Conservation (phyloP, 2,329 filamentous ascomycete species). For the Calonectria honghensis region DNA sequence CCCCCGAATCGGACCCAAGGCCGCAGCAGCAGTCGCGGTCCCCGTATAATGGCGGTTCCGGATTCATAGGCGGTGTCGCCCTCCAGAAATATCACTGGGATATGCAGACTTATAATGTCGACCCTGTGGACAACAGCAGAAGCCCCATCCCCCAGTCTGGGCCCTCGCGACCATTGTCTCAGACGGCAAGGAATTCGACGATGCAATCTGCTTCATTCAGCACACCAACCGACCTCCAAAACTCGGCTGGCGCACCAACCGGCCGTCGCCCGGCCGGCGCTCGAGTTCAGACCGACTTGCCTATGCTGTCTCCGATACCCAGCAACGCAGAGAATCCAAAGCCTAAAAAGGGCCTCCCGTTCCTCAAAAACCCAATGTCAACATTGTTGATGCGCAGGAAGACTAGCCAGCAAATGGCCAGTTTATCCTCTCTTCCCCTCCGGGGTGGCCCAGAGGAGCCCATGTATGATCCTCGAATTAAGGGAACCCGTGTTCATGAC, state of each 20-base stretch:
- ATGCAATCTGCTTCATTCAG: slow-evolving; percentile 64
- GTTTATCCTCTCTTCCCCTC: slow-evolving; percentile 64
- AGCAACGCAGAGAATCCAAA: slow-evolving; percentile 64
- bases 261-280: slow-evolving; percentile 67
- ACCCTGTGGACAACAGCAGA: slow-evolving; percentile 46
- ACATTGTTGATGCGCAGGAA: slow-evolving; percentile 75
- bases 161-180: slow-evolving; percentile 55
- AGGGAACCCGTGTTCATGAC: slow-evolving; percentile 78
- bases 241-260: slow-evolving; percentile 52
- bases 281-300: slow-evolving; percentile 63
- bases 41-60: slow-evolving; percentile 62
- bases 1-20: slow-evolving; percentile 49
- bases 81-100: slow-evolving; percentile 70
- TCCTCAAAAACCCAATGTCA: slow-evolving; percentile 77
- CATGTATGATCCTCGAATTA: slow-evolving; percentile 78
- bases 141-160: slow-evolving; percentile 51
- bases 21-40: slow-evolving; percentile 56
- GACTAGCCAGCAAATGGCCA: slow-evolving; percentile 69
- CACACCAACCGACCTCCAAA: slow-evolving; percentile 70
- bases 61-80: slow-evolving; percentile 74
- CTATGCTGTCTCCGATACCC: slow-evolving; percentile 55
- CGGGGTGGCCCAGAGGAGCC: slow-evolving; percentile 65
- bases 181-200: slow-evolving; percentile 56
- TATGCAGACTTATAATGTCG: slow-evolving; percentile 52
- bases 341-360: slow-evolving; percentile 73